Percentiles rank a stretch among this genome's conserved stretches.
phyloP scores from a whole-genome alignment of 2,329 filamentous ascomycete species.

The Aspergillus jensenii region DNA sequence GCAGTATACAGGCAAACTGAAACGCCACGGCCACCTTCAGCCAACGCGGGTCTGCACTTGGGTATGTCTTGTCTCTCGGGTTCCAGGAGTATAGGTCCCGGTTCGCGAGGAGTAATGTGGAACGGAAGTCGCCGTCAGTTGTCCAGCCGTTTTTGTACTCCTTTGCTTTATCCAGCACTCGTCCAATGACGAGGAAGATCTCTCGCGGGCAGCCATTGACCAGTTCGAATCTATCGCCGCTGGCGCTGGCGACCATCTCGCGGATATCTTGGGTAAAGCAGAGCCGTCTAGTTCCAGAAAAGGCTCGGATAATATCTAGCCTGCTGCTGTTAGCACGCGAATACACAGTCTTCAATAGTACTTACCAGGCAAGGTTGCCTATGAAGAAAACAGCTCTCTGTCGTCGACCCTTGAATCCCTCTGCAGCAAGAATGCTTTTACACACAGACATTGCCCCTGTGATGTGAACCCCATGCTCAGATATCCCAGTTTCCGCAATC shows the following conservation, averaged over 20 bases:
- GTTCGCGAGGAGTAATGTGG: constrained; percentile 16
- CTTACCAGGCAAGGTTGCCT: constrained; percentile 30
- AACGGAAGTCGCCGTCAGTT: constrained; percentile 19
- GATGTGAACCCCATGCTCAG: constrained; percentile 32
- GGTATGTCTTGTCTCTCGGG: constrained; percentile 19
- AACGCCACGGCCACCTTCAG: constrained; percentile 25
- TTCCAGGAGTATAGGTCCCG: constrained; percentile 26
- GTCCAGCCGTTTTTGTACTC: constrained; percentile 22
- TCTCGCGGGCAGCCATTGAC: constrained; percentile 33
- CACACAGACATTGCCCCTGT: constrained; percentile 35
- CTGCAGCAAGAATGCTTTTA: constrained; percentile 24
- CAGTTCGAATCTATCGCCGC: constrained; percentile 27
- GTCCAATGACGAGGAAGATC: constrained; percentile 29
- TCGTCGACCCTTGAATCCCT: constrained; percentile 23
- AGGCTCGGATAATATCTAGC: constrained; percentile 33
- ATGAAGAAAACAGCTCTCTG: constrained; percentile 31
- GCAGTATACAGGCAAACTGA: constrained; percentile 29
- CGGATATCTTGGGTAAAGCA: constrained; percentile 30
- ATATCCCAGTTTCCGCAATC: constrained; percentile 34
- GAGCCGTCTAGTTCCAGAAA: constrained; percentile 25
- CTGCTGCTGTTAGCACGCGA: constrained; percentile 7
- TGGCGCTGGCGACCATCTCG: constrained; percentile 23
- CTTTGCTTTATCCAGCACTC: constrained; percentile 28
- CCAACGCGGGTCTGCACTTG: constrained; percentile 26
- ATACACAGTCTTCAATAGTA: not conserved